Base-by-base conservation (phyloP, 768 basidiomycete genomes). In the Lentinula boryana region DNA sequence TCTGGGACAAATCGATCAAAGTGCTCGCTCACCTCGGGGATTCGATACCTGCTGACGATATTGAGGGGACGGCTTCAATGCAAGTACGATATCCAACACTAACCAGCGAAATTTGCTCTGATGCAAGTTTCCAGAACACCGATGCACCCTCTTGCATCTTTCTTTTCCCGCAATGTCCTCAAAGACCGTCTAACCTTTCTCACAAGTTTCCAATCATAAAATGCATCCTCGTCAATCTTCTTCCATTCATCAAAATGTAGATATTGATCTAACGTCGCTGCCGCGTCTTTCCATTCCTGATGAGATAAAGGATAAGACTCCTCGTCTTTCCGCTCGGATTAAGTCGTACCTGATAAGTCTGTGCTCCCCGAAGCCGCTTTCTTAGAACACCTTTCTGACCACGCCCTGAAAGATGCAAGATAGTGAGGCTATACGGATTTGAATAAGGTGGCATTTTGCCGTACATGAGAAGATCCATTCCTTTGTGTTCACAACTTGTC, bases 191-290 rank as follows among this genome's bases (percentile, higher is more conserved):
- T 82, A 31, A 96, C 93, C 80, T 89, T 92, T 63, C 82, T 79
- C 18, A 96, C 86, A 58, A 98, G 80, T 63, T 86, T 85, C 84
- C 89, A 95, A 67, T 98, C 97, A 70, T 95, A 98, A 65, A 88
- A 97, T 1, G 86, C 76, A 71, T 96, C 93, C 66, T 95, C 91
- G 50, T 96, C 91, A 10, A 85, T 71, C 56, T 78, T 80, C 71
- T 98, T 98, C 97, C 97, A 99, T 58, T 87, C 85, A 60, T 93
- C 81, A 67, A 97, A 96, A 5, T 87, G 80, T 31, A 98, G 77
- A 75, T 89, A 89, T 58, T 83, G 80, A 67, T 99, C 97, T 63
- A 99, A 70, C 44, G 78, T 80, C 57, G 80, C 73, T 1, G 97
- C 97, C 0, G 86, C 86, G 32, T 80, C 78, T 72, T 89, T 93